Evolutionary conservation across 805 yeast genomes (phyloP), one percentile per base, ranked within the genome.

Genomic region (Pichia exigua): DNA sequence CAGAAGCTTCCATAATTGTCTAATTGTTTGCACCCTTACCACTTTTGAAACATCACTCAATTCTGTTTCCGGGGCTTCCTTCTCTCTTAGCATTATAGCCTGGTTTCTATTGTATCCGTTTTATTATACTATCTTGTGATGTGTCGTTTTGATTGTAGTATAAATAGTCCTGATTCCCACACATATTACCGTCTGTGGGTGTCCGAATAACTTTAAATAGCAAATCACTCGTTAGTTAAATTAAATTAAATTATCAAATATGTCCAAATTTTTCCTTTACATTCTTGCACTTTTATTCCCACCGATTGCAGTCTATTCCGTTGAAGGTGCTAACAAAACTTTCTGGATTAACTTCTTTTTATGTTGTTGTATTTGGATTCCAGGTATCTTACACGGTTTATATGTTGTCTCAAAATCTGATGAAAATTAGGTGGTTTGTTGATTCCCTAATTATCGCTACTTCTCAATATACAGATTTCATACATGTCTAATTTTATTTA

Each of bases 381-480:
- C 91, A 61, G 92, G 83, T 72, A 84, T 84, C 68, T 69, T 85
- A 59, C 88, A 84, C 64, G 92, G 90, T 50, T 68, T 84, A 59
- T 85, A 81, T 68, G 71, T 82, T 61, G 87, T 79, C 13, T 46
- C 49, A 3, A 47, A 48, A 40, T 30, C 41, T 24, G 50, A 45
- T n/a, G 52, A 50, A 30, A 38, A 53, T n/a, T 48, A 44, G 22
- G 1, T 43, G 2, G 9, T 5, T 17, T 35, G 9, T 3, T 35
- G n/a, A n/a, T 17, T 27, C 13, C 10, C 30, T 27, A 3, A 2
- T n/a, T 8, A 17, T 35, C 12, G 32, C 13, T 28, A 28, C 35
- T 3, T 13, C 8, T n/a, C 20, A 35, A n/a, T 35, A 17, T 35
- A 35, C 39, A 35, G 39, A 35, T 35, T 35, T n/a, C 39, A 17